Conservation (phyloP, 139 green algal genomes). For the Coccomyxa sp. region DNA sequence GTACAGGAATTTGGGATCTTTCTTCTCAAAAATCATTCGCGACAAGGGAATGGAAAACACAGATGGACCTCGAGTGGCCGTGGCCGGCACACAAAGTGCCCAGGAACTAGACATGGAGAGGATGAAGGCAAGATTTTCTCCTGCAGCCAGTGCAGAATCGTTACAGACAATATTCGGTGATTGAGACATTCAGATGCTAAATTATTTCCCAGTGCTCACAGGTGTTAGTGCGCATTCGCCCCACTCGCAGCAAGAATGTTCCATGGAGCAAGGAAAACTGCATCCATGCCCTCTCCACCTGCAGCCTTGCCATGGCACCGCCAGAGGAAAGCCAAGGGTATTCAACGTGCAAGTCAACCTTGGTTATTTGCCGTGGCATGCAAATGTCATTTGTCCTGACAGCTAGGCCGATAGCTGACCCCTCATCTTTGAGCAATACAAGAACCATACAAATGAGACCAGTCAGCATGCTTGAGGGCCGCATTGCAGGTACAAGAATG, state of each 20-base stretch:
- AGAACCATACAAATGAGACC: no score
- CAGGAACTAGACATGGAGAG: constrained; percentile 16
- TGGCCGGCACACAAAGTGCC: constrained; percentile 3
- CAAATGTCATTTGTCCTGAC: neutral
- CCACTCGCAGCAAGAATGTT: constrained; percentile 11
- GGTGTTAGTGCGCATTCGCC: constrained; percentile 52
- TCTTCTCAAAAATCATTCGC: constrained; percentile 6
- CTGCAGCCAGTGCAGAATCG: neutral
- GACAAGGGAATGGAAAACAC: no score
- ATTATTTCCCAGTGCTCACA: neutral
- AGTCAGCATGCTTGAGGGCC: neutral
- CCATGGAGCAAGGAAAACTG: constrained; percentile 33
- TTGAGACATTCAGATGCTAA: neutral
- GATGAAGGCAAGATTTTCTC: constrained; percentile 12
- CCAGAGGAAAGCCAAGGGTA: constrained; percentile 27
- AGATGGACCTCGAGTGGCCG: neutral
- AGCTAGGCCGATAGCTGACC: neutral
- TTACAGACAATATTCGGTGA: neutral
- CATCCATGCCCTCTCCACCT: constrained; percentile 39
- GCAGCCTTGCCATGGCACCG: constrained; percentile 43
- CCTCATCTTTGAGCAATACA: neutral
- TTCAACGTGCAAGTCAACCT: neutral
- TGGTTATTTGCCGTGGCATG: neutral
- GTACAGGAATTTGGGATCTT: constrained; percentile 12
- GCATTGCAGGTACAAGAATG: constrained; percentile 36